Conservation (phyloP, 2,329 filamentous ascomycete genomes). For the Pyricularia sp. region DNA sequence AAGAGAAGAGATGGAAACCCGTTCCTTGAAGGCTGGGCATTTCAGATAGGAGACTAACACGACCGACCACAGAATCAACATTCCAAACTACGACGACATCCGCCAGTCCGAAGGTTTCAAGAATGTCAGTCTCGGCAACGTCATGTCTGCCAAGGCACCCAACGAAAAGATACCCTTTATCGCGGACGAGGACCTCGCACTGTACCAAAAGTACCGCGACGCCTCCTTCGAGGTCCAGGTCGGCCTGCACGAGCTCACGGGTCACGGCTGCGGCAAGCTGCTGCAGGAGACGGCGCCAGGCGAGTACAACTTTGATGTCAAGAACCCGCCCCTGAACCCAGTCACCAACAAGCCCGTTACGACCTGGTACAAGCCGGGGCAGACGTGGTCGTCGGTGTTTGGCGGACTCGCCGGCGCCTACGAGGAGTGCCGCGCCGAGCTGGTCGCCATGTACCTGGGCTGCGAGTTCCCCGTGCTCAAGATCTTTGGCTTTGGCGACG, state of each 20-base stretch:
- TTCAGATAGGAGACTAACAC: not conserved
- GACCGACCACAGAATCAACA: conserved; percentile 34
- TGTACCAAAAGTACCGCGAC: conserved; percentile 76
- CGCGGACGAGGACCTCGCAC: conserved; percentile 56
- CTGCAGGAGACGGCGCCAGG: conserved; percentile 78
- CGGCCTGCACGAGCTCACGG: conserved; percentile 75
- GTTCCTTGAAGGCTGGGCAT: not conserved
- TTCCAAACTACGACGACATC: conserved; percentile 63
- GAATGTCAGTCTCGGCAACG: conserved; percentile 87
- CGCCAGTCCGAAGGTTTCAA: conserved; percentile 80
- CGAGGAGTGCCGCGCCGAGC: conserved; percentile 88
- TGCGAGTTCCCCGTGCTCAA: conserved; percentile 82
- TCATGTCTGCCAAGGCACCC: conserved; percentile 79
- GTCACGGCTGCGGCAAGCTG: conserved; percentile 87
- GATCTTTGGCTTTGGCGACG: conserved; percentile 85
- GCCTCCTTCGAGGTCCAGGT: conserved; percentile 90
- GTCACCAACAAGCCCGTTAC: conserved; percentile 63
- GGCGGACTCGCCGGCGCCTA: conserved; percentile 77
- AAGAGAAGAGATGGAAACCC: not conserved
- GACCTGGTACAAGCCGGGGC: conserved; percentile 86
- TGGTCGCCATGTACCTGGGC: conserved; percentile 75
- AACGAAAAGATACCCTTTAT: conserved; percentile 92
- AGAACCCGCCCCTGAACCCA: conserved; percentile 70
- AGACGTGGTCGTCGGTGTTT: conserved; percentile 91
- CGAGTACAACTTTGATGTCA: conserved; percentile 75